Evolutionary conservation across 805 yeast species (phyloP).

Genomic region (Lachancea quebecensis): DNA sequence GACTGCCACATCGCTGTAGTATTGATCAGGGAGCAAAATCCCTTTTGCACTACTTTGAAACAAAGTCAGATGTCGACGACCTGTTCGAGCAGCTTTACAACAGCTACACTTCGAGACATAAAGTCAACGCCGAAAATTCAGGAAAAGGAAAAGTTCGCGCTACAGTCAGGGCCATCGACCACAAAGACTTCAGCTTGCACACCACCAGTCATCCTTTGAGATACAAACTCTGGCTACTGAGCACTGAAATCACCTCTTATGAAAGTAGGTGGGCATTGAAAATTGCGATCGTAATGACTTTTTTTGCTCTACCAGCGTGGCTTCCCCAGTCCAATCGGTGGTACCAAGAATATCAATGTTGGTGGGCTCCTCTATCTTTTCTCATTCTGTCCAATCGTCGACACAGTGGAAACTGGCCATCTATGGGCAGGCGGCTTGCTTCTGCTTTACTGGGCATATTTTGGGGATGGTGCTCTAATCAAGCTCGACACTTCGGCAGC

Average conservation of each 20-base stretch:
- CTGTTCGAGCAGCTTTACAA: constrained; percentile 40
- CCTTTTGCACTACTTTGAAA: constrained; percentile 37
- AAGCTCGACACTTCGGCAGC: constrained; percentile 33
- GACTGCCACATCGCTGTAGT: constrained; percentile 37
- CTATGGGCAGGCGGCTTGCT: constrained; percentile 28
- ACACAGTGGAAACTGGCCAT: constrained; percentile 34
- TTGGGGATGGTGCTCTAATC: constrained; percentile 43
- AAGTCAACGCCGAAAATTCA: constrained; percentile 9
- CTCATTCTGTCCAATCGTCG: constrained; percentile 37
- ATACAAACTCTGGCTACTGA: constrained; percentile 35
- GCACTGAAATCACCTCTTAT: constrained; percentile 29
- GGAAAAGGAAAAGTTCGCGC: constrained; percentile 4
- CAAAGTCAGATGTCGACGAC: constrained; percentile 40
- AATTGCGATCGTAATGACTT: constrained; percentile 31
- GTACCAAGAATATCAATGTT: constrained; percentile 39
- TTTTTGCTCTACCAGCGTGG: constrained; percentile 41
- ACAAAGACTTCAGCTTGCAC: constrained; percentile 37
- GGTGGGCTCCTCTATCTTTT: constrained; percentile 38
- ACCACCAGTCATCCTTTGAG: constrained; percentile 33
- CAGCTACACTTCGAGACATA: constrained; percentile 37
- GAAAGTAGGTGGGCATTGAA: constrained; percentile 42
- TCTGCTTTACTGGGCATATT: constrained; percentile 38
- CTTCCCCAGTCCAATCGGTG: constrained; percentile 34
- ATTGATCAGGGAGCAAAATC: constrained; percentile 43
- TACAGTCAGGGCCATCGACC: constrained; percentile 35